Percentiles rank a stretch among this genome's conserved stretches.
phyloP scores from a whole-genome alignment of 805 yeast species.

The Nakazawaea anatomiae region DNA sequence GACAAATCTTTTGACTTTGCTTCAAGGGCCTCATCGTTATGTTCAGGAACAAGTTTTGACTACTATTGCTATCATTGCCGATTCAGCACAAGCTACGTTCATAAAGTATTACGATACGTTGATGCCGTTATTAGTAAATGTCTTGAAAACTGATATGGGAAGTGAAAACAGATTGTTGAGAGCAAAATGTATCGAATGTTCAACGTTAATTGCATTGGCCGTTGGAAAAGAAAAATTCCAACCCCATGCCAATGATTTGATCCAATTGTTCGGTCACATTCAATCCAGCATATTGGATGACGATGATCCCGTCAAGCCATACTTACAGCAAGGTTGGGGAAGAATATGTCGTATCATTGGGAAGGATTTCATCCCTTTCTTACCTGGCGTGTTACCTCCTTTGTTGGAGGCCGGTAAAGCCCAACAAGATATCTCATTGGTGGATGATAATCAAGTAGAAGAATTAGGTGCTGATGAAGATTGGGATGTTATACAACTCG shows the following conservation, averaged over 20 bases:
- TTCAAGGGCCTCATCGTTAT: constrained; percentile 83
- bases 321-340: constrained; percentile 94
- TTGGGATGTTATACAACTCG: constrained; percentile 89
- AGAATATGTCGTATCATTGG: constrained; percentile 86
- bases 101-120: constrained; percentile 89
- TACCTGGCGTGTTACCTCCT: constrained; percentile 87
- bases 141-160: constrained; percentile 72
- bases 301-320: constrained; percentile 88
- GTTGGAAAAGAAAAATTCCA: constrained; percentile 89
- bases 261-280: constrained; percentile 63
- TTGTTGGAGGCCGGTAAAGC: constrained; percentile 80
- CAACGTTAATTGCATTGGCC: constrained; percentile 89
- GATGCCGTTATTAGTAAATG: constrained; percentile 74
- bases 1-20: constrained; percentile 62
- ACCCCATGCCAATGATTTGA: constrained; percentile 67
- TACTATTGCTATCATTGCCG: constrained; percentile 95
- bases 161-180: constrained; percentile 72
- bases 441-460: constrained; percentile 85
- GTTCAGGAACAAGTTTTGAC: constrained; percentile 97
- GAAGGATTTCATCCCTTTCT: constrained; percentile 74
- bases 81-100: constrained; percentile 86
- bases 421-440: constrained; percentile 79
- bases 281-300: constrained; percentile 54
- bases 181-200: constrained; percentile 94
- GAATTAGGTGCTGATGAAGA: constrained; percentile 80